Evolutionary conservation across 768 basidiomycete species (phyloP).

Genomic region (Auricularia cornea): DNA sequence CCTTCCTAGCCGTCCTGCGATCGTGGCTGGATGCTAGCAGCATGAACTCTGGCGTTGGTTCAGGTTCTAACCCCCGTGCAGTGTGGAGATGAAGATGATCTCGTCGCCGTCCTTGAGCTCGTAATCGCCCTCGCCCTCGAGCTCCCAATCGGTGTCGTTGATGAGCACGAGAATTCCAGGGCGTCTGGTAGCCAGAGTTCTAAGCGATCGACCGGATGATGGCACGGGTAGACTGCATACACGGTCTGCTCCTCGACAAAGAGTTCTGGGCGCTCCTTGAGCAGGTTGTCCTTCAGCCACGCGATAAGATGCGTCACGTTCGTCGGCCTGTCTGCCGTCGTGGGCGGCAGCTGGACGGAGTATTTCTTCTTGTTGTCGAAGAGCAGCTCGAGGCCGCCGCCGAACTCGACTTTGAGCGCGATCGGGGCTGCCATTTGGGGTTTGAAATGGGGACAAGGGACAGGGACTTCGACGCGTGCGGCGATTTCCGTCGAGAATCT

Average conservation of each 20-base stretch:
- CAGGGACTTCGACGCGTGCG: not conserved
- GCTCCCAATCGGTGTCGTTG: constrained; percentile 96
- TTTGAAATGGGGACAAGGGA: not conserved
- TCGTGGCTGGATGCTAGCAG: too few relatives aligned
- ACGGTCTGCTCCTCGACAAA: constrained; percentile 84
- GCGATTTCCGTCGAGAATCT: not conserved
- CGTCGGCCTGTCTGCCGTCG: constrained; percentile 29
- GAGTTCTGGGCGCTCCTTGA: constrained; percentile 80
- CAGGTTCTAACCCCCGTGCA: constrained; percentile 75
- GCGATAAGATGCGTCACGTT: constrained; percentile 73
- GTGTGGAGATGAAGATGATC: constrained; percentile 92
- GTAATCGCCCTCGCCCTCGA: constrained; percentile 91
- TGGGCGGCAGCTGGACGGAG: not conserved
- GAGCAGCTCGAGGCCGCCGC: constrained; percentile 80
- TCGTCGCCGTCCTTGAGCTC: constrained; percentile 70
- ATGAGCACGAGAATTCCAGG: constrained; percentile 96
- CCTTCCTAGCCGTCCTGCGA: too few relatives aligned
- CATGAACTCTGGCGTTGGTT: too few relatives aligned
- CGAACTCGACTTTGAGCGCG: constrained; percentile 54
- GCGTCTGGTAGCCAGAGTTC: constrained; percentile 49
- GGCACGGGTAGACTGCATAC: constrained; percentile 35
- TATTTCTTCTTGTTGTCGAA: constrained; percentile 46
- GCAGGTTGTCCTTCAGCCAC: constrained; percentile 64
- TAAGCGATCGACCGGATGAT: not conserved
- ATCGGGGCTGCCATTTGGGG: not conserved